Evolutionary conservation across 1,139 yeast genomes (phyloP), one percentile per base, ranked within the genome.

Genomic region (Suhomyces maxii): DNA sequence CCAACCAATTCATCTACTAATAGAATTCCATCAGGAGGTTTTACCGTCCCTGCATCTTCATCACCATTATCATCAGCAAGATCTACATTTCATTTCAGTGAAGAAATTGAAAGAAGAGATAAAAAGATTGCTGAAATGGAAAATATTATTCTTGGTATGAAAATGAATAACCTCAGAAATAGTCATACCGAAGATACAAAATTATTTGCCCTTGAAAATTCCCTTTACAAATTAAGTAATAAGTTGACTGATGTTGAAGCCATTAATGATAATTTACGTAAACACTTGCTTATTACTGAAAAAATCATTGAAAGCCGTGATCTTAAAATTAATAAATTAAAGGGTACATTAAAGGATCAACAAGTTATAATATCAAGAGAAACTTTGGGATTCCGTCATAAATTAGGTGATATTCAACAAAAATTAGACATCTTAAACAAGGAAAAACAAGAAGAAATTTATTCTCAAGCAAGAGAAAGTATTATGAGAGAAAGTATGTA

Each of bases 221-320:
- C 77, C 1, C 59, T 75, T n/a, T 66, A 63, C 47, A 69, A 65
- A 42, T 62, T 75, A 45, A 65, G 63, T 49, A 69, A 66, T 47
- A 74, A 73, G 53, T 58, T 75, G 38, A 64, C 58, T 45, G 79
- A 74, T 45, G 74, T 69, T 35, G 77, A 71, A 45, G 55, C 68
- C 39, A 67, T 70, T 46, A 73, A 69, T 49, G 60, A 60, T 26
- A 72, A 71, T 45, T 56, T 73, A n/a, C 59, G 75, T 12, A 72
- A 71, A 45, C 79, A 74, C 41, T 50, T 63, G 31, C 71, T 76
- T 26, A 72, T 83, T 12, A 75, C 84, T 40, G 82, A 82, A 50
- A 77, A 80, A 56, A 75, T 86, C 44, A 76, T 85, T 32, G 83
- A 78, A 26, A 72, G 82, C 26, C 74, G 90, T 45, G 83, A 82